Evolutionary conservation across 495 filamentous ascomycete genomes (phyloP), one percentile per base, ranked within the genome.

Genomic region (Hypoxylon trugodes): DNA sequence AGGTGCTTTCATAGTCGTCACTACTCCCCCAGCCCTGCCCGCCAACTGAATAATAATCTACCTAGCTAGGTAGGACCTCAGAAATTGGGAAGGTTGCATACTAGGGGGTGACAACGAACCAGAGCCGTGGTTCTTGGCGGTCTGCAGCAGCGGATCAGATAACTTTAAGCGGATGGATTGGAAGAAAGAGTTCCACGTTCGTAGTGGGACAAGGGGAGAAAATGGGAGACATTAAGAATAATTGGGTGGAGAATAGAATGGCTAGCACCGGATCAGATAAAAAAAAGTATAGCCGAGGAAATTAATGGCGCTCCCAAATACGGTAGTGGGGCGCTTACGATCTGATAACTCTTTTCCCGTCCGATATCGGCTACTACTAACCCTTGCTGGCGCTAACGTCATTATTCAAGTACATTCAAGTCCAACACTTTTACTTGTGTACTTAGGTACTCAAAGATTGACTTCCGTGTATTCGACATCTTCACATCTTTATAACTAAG

Each of bases 61-160:
- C 13, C 28, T 42, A 16, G 18, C 45, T 16, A 33, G n/a, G 16
- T 21, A 7, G 10, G 16, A 33, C 45, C 28, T 30, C 4, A 48
- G 37, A 28, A 46, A 61, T 64, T 62, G 66, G 62, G 61, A 60
- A 55, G 56, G 46, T 62, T 69, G 60, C 9, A 40, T 33, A 42
- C 26, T 37, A n/a, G 36, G 54, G 36, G 37, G 50, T 51, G 37
- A 18, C 43, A 47, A n/a, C 18, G 30, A 52, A 57, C 49, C 51
- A 45, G 30, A 22, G 22, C 26, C 43, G 16, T 52, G 41, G 33
- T 21, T 61, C 69, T 69, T 71, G 61, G 61, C 69, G 28, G 41
- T 54, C 41, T 65, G 66, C 58, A 71, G 30, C 24, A 59, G 68
- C 77, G 77, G 79, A 81, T 81, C 79, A 69, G 79, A 81, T 81